phyloP scores from a whole-genome alignment of 805 yeast genomes.

The Ogataea chonburiensis region DNA sequence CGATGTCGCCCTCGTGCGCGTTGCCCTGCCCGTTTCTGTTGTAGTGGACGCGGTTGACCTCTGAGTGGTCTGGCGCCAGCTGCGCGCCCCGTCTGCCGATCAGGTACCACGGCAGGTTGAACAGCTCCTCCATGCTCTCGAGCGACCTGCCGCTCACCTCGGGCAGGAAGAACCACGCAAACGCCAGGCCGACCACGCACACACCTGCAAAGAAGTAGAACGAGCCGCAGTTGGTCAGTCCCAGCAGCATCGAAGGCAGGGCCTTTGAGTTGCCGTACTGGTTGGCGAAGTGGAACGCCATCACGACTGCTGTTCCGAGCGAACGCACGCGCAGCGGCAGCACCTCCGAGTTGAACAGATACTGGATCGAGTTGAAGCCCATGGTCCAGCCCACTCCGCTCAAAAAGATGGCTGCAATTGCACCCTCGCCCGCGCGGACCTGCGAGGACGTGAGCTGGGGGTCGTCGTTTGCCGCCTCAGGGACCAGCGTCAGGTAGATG shows the following conservation, averaged over 20 bases:
- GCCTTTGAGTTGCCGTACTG: constrained; percentile 60
- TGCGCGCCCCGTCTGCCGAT: constrained; percentile 54
- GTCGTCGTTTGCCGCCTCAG: constrained; percentile 38
- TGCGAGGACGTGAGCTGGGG: constrained; percentile 34
- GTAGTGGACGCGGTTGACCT: constrained; percentile 19
- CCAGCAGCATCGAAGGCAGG: constrained; percentile 48
- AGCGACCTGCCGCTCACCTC: constrained; percentile 51
- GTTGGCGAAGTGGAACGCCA: constrained; percentile 56
- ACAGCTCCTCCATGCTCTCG: constrained; percentile 52
- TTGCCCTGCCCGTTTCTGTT: constrained; percentile 14
- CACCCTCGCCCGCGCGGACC: constrained; percentile 42
- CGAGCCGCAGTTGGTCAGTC: constrained; percentile 47
- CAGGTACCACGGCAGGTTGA: constrained; percentile 55
- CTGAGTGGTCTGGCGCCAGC: constrained; percentile 47
- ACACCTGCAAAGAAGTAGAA: constrained; percentile 51
- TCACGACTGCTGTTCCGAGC: constrained; percentile 48
- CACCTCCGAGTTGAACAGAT: constrained; percentile 53
- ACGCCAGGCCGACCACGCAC: constrained; percentile 40
- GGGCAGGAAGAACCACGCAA: constrained; percentile 51
- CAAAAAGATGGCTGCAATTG: constrained; percentile 49
- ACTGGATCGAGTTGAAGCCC: constrained; percentile 58
- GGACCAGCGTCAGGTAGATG: constrained; percentile 44
- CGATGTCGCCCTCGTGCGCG: constrained; percentile 17
- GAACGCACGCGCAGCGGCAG: constrained; percentile 51
- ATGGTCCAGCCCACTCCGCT: constrained; percentile 58